A percentile compares a stretch with the other conserved stretches of the same genome.
phyloP scores from a whole-genome alignment of 2,329 filamentous ascomycete genomes.

The Myriosclerotinia scirpicola region DNA sequence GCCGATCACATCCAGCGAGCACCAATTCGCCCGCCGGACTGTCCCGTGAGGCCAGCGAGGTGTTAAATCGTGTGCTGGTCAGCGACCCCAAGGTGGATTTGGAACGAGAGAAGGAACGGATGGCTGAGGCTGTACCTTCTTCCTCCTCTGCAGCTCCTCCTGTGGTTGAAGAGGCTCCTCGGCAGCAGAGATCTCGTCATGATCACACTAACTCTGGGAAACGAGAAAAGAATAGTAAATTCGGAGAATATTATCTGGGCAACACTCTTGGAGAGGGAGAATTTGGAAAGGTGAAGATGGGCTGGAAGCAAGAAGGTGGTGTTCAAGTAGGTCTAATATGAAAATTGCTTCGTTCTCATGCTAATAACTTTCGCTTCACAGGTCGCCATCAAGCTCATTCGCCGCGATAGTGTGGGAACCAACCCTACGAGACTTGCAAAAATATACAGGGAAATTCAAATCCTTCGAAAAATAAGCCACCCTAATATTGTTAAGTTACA shows the following conservation, averaged over 20 bases:
- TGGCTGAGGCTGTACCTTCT: slow-evolving; percentile 57
- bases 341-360: neutral
- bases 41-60: slow-evolving; percentile 74
- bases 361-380: slow-evolving; percentile 41
- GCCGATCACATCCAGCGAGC: slow-evolving; percentile 41
- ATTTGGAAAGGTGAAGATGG: slow-evolving; percentile 97
- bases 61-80: slow-evolving; percentile 74
- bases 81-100: slow-evolving; percentile 74
- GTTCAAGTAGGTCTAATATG: slow-evolving; percentile 60
- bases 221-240: slow-evolving; percentile 75
- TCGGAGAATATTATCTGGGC: slow-evolving; percentile 93
- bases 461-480: slow-evolving; percentile 82
- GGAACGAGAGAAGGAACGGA: slow-evolving; percentile 68
- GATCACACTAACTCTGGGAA: slow-evolving; percentile 52
- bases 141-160: slow-evolving; percentile 46
- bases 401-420: slow-evolving; percentile 82
- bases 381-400: slow-evolving; percentile 97
- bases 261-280: slow-evolving; percentile 97
- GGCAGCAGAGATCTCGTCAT: slow-evolving; percentile 54
- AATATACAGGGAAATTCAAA: slow-evolving; percentile 95
- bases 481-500: slow-evolving; percentile 96
- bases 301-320: slow-evolving; percentile 94
- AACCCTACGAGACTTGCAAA: slow-evolving; percentile 91
- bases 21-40: slow-evolving; percentile 55
- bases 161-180: slow-evolving; percentile 46